Conservation (phyloP, 2,329 filamentous ascomycete genomes). For the Plectosphaerella sp. region DNA sequence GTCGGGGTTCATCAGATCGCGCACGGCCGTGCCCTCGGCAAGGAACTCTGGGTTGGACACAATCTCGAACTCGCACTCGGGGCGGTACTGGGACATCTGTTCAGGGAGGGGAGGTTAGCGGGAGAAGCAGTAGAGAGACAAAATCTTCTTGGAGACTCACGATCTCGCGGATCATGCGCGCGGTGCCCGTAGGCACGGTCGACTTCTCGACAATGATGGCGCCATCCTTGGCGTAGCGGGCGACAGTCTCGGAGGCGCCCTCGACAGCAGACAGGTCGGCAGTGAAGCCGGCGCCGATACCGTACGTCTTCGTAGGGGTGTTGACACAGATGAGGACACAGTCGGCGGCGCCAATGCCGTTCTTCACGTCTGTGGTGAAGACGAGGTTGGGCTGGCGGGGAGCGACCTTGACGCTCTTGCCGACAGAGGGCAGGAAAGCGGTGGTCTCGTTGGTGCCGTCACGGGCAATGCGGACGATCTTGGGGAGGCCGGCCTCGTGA, state of each 20-base stretch:
- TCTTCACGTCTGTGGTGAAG: slow-evolving; percentile 66
- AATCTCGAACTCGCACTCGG: slow-evolving; percentile 65
- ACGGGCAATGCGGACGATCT: slow-evolving; percentile 62
- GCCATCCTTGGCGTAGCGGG: slow-evolving; percentile 58
- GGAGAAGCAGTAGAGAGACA: neutral
- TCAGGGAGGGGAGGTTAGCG: neutral
- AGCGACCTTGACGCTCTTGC: slow-evolving; percentile 26
- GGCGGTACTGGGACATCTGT: slow-evolving; percentile 54
- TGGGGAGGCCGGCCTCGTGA: slow-evolving; percentile 66
- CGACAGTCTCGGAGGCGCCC: slow-evolving; percentile 63
- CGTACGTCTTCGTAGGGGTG: slow-evolving; percentile 71
- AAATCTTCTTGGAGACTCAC: slow-evolving; percentile 33
- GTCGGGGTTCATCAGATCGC: slow-evolving; percentile 66
- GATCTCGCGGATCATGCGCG: slow-evolving; percentile 63
- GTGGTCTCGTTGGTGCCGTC: slow-evolving; percentile 47
- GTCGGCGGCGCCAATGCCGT: slow-evolving; percentile 62
- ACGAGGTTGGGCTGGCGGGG: slow-evolving; percentile 60
- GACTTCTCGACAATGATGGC: slow-evolving; percentile 79
- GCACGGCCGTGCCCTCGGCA: slow-evolving; percentile 71
- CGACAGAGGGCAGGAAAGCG: slow-evolving; percentile 31
- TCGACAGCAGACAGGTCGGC: slow-evolving; percentile 72
- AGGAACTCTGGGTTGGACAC: slow-evolving; percentile 81
- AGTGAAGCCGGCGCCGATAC: slow-evolving; percentile 64
- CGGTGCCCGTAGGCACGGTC: slow-evolving; percentile 73
- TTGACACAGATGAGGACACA: slow-evolving; percentile 74